These are phyloP conservation scores for Trichoderma cornu-damae DNA, from an alignment of 2,329 filamentous ascomycete species.

Conservation along the genomic window DNA sequence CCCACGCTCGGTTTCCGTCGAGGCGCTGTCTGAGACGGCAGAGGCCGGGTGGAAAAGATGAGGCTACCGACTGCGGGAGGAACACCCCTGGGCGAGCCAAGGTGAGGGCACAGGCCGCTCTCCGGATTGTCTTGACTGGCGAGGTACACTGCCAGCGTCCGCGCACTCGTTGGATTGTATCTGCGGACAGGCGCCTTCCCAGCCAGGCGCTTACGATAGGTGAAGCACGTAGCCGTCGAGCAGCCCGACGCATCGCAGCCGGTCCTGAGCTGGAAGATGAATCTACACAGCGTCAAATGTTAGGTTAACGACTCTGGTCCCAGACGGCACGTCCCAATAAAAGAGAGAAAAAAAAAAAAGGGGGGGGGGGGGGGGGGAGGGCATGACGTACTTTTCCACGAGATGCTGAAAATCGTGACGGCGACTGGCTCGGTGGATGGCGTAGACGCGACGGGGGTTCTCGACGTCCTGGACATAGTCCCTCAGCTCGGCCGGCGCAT, in stretches of 20 bases:
- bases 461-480: constrained; percentile 54
- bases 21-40: constrained; percentile 15
- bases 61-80: constrained; percentile 46
- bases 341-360: no score
- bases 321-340: background rate
- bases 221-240: constrained; percentile 73
- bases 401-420: constrained; percentile 61
- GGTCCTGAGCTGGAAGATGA: constrained; percentile 73
- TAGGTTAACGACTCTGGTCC: no score
- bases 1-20: constrained; percentile 9
- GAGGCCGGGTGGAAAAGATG: constrained; percentile 36
- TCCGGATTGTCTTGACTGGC: constrained; percentile 76
- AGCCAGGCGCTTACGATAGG: constrained; percentile 63
- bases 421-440: constrained; percentile 55
- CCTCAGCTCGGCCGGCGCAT: constrained; percentile 55
- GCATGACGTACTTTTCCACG: constrained; percentile 55
- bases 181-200: constrained; percentile 65
- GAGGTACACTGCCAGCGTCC: constrained; percentile 73
- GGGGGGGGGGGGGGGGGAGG: background rate
- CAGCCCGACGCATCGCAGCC: constrained; percentile 69
- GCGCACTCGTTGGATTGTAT: constrained; percentile 76
- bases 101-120: constrained; percentile 57
- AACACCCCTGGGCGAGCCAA: constrained; percentile 40
- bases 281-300: constrained; percentile 52
- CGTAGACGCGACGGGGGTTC: constrained; percentile 57